phyloP scores from a whole-genome alignment of 1,139 yeast genomes.

The Zygoascus sp. region DNA sequence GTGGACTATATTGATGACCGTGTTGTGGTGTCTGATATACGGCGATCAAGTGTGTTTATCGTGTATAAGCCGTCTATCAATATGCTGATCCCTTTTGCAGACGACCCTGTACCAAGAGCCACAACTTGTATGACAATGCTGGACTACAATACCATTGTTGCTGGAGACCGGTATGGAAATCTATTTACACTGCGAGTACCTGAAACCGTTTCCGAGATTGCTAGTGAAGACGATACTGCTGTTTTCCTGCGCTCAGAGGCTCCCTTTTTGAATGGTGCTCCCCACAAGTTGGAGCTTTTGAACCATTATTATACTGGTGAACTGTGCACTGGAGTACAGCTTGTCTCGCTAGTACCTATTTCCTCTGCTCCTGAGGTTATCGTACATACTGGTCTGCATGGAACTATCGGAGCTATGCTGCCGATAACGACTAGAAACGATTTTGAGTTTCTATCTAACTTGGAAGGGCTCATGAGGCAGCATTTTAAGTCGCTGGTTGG shows the following conservation, averaged over 20 bases:
- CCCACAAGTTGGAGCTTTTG: constrained; percentile 48
- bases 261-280: constrained; percentile 43
- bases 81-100: constrained; percentile 58
- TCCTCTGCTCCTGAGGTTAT: constrained; percentile 45
- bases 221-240: constrained; percentile 52
- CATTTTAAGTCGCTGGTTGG: constrained; percentile 43
- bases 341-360: constrained; percentile 9
- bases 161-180: constrained; percentile 91
- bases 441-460: constrained; percentile 50
- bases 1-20: constrained; percentile 56
- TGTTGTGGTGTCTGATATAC: constrained; percentile 63
- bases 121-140: constrained; percentile 55
- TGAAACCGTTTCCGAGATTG: constrained; percentile 40
- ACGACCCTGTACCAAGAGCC: constrained; percentile 66
- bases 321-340: constrained; percentile 56
- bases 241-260: constrained; percentile 23
- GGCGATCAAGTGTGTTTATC: constrained; percentile 57
- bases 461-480: constrained; percentile 50
- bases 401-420: constrained; percentile 67
- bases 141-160: constrained; percentile 71
- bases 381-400: constrained; percentile 72
- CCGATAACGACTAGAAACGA: constrained; percentile 68
- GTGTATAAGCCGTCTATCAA: constrained; percentile 47
- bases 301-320: constrained; percentile 70
- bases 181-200: constrained; percentile 63